These are phyloP conservation scores for Chenopodium berlandieri DNA, from an alignment of 148 eudicot genomes.

Conservation along the genomic window DNA sequence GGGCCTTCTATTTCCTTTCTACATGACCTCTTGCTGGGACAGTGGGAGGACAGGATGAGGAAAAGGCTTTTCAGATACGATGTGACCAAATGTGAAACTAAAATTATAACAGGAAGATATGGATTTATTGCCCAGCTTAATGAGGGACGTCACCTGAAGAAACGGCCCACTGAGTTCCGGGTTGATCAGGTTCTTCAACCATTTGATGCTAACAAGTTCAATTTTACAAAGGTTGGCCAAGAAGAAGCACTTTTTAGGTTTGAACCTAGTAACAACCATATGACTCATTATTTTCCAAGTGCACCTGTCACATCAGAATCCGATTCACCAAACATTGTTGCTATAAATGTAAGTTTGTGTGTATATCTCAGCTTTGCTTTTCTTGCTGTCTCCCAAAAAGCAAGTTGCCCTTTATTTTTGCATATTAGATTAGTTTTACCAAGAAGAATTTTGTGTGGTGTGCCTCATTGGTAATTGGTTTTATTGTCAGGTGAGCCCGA, in stretches of 20 bases:
- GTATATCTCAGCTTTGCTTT: neutral
- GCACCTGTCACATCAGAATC: slow-evolving; percentile 41
- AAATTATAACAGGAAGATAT: slow-evolving; percentile 64
- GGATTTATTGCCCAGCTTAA: slow-evolving; percentile 90
- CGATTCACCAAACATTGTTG: slow-evolving; percentile 68
- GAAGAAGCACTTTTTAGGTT: slow-evolving; percentile 82
- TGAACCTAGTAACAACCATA: slow-evolving; percentile 48
- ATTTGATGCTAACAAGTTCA: slow-evolving; percentile 78
- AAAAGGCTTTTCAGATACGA: slow-evolving; percentile 55
- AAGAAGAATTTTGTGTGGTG: neutral
- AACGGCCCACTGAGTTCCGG: slow-evolving; percentile 86
- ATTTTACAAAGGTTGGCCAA: slow-evolving; percentile 86
- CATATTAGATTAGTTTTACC: neutral
- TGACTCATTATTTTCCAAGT: slow-evolving; percentile 44
- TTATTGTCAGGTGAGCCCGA: slow-evolving; percentile 77
- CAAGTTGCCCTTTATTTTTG: neutral
- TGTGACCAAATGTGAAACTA: slow-evolving; percentile 58
- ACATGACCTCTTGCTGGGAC: slow-evolving; percentile 38
- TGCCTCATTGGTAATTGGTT: neutral
- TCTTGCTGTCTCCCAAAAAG: neutral
- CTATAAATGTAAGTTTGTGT: slow-evolving; percentile 66
- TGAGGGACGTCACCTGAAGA: slow-evolving; percentile 87
- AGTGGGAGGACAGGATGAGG: slow-evolving; percentile 51
- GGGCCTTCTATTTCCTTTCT: slow-evolving; percentile 30
- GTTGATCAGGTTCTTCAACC: slow-evolving; percentile 87